These are phyloP conservation scores for Adansonia digitata DNA, from an alignment of 345 rosid genomes.

Conservation along the genomic window DNA sequence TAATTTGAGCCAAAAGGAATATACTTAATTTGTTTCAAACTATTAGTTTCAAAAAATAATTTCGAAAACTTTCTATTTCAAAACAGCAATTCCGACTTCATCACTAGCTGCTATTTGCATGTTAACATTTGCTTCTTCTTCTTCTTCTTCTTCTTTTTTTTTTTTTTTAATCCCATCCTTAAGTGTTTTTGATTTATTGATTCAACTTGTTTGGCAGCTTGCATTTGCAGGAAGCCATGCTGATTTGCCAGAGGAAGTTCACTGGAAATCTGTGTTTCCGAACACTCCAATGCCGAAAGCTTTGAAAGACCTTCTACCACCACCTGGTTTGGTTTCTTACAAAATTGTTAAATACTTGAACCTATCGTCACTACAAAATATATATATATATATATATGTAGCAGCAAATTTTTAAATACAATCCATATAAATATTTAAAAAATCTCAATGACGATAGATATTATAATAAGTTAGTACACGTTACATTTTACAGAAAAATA, in stretches of 20 bases:
- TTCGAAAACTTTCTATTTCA: neutral
- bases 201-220: constrained; percentile 25
- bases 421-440: too few relatives aligned
- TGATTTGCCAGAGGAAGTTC: constrained; percentile 33
- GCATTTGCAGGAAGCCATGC: constrained; percentile 37
- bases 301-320: neutral
- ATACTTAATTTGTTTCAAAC: neutral
- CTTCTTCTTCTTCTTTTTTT: too few relatives aligned
- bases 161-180: too few relatives aligned
- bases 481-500: too few relatives aligned
- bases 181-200: neutral
- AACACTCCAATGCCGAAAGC: constrained; percentile 3
- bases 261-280: constrained; percentile 36
- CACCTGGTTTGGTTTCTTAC: neutral
- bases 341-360: too few relatives aligned
- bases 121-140: too few relatives aligned
- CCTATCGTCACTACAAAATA: too few relatives aligned
- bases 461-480: too few relatives aligned
- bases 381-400: too few relatives aligned
- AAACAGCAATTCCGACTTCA: neutral
- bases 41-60: neutral
- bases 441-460: too few relatives aligned
- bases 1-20: neutral
- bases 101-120: neutral
- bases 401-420: too few relatives aligned